These are phyloP conservation scores for Funneliformis caledonium DNA, from an alignment of 371 early-diverging fungal genomes.

Conservation along the genomic window DNA sequence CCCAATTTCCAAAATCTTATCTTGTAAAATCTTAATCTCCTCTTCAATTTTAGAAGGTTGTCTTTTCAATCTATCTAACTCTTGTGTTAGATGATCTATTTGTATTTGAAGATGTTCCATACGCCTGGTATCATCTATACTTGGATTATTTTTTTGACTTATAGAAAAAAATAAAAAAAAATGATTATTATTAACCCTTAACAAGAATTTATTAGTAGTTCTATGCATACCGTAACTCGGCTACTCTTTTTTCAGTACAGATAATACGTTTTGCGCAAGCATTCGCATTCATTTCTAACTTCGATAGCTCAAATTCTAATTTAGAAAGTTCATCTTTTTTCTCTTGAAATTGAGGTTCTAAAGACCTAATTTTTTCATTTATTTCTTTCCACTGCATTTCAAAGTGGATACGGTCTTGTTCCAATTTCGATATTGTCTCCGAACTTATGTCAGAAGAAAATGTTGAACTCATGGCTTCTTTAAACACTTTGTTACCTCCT, in stretches of 20 bases:
- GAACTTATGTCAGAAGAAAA: slow-evolving; percentile 65
- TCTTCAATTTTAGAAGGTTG: slow-evolving; percentile 62
- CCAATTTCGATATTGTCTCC: slow-evolving; percentile 60
- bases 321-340: too few relatives aligned
- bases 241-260: too few relatives aligned
- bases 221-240: too few relatives aligned
- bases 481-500: slow-evolving; percentile 77
- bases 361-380: slow-evolving; percentile 54
- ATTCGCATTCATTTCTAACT: too few relatives aligned
- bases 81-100: slow-evolving; percentile 51
- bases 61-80: slow-evolving; percentile 49
- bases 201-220: too few relatives aligned
- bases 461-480: slow-evolving; percentile 88
- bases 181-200: background rate
- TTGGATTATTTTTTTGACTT: slow-evolving; percentile 50
- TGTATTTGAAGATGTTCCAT: slow-evolving; percentile 52
- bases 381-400: slow-evolving; percentile 60
- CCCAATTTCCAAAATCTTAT: slow-evolving; percentile 89
- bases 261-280: too few relatives aligned
- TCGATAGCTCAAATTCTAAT: too few relatives aligned
- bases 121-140: slow-evolving; percentile 52
- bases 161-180: slow-evolving; percentile 26
- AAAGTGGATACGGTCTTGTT: slow-evolving; percentile 60
- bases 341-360: slow-evolving; percentile 46
- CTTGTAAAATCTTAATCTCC: slow-evolving; percentile 76